Evolutionary conservation across 257 asterid genomes (phyloP).

Genomic region (Solanum virginianum): DNA sequence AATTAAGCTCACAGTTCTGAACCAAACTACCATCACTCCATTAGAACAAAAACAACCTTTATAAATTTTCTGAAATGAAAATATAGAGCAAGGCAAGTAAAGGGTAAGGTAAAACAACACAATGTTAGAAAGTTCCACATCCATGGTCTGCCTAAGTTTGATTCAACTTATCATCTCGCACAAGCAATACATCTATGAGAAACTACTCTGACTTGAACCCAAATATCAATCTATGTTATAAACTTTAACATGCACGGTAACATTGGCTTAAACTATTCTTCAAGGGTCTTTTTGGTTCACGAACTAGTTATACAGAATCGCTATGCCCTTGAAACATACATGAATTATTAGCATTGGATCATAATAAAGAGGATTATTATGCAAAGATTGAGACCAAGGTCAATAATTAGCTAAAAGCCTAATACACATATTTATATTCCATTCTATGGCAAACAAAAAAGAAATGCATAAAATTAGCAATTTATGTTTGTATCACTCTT

Average conservation of each 20-base stretch:
- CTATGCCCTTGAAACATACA: not conserved
- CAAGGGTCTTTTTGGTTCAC: not conserved
- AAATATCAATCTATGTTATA: not conserved
- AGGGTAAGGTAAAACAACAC: not conserved
- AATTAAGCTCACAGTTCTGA: not conserved
- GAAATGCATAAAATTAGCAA: not conserved
- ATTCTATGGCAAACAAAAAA: not conserved
- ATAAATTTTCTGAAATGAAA: not conserved
- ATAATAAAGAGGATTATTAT: not conserved
- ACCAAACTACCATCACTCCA: not conserved
- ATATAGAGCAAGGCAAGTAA: not conserved
- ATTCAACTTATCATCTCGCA: not conserved
- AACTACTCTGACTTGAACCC: not conserved
- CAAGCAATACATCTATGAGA: not conserved
- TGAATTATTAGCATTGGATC: not conserved
- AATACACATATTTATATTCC: not conserved
- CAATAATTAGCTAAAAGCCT: not conserved
- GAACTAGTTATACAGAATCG: not conserved
- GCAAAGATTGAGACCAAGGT: not conserved
- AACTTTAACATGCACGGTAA: not conserved
- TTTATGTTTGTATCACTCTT: not conserved
- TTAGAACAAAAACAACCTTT: not conserved
- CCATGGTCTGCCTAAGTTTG: not conserved
- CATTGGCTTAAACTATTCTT: not conserved
- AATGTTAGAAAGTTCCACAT: not conserved